Conservation (phyloP, 2,329 filamentous ascomycete genomes). For the Aureobasidium subglaciale region DNA sequence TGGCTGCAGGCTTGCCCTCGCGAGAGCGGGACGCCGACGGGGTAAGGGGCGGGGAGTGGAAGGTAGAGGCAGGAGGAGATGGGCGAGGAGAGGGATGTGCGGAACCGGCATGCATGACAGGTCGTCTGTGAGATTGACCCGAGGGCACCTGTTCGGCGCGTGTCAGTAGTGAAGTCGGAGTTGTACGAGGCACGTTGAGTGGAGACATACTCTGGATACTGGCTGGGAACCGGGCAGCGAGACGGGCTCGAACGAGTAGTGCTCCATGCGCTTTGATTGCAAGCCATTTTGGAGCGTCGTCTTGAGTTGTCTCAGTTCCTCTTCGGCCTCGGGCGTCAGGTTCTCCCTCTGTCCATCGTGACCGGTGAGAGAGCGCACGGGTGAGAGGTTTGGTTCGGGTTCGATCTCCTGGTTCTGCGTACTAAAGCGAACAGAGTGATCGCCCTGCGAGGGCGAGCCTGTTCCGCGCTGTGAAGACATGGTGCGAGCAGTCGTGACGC, state of each 20-base stretch:
- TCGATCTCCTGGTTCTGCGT: conserved; percentile 64
- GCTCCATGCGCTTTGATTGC: conserved; percentile 75
- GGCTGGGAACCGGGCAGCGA: conserved; percentile 85
- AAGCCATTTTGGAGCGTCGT: conserved; percentile 67
- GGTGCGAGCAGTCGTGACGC: neutral
- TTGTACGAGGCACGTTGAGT: neutral
- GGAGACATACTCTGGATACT: conserved; percentile 63
- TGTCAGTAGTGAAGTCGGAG: conserved; percentile 22
- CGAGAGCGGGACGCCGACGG: conserved; percentile 66
- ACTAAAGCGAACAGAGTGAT: conserved; percentile 61
- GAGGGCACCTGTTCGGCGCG: conserved; percentile 40
- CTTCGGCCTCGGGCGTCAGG: conserved; percentile 36
- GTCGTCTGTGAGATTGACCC: conserved; percentile 32
- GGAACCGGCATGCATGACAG: conserved; percentile 30
- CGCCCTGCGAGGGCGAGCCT: conserved; percentile 5
- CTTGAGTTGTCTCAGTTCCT: conserved; percentile 65
- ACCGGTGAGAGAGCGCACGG: conserved; percentile 23
- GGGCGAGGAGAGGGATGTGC: conserved; percentile 58
- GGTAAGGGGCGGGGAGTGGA: conserved; percentile 85
- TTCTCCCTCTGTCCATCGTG: conserved; percentile 23
- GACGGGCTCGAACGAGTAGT: conserved; percentile 83
- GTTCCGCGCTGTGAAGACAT: conserved; percentile 5
- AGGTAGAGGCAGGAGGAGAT: conserved; percentile 60
- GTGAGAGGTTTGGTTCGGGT: conserved; percentile 35
- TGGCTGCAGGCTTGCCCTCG: conserved; percentile 38